These are phyloP conservation scores for Borovskyia barvae DNA, from an alignment of 208 protist species.

Conservation along the genomic window DNA sequence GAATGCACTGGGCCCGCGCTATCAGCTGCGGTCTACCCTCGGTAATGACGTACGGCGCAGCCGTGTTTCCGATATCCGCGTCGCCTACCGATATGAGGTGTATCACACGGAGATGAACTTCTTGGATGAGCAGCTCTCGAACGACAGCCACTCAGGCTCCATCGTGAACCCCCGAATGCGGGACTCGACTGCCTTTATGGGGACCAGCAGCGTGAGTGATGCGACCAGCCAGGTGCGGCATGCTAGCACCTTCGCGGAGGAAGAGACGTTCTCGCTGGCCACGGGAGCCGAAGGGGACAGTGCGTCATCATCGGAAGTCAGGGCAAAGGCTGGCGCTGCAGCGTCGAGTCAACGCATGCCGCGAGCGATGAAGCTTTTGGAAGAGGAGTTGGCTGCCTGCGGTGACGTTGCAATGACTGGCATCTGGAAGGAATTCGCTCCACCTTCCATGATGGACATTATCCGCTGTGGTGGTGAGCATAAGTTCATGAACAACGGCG, in stretches of 20 bases:
- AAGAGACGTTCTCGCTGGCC: too few species aligned
- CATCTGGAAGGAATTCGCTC: neutral
- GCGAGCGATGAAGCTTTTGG: conserved; percentile 65
- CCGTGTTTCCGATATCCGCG: conserved; percentile 96
- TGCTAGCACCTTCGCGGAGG: neutral
- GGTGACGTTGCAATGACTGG: conserved; percentile 31
- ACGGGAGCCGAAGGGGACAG: too few species aligned
- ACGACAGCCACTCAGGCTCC: neutral
- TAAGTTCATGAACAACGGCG: neutral
- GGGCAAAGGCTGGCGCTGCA: neutral
- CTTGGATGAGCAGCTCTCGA: conserved; percentile 69
- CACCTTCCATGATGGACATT: too few species aligned
- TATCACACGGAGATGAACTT: conserved; percentile 91
- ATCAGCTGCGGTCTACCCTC: conserved; percentile 80
- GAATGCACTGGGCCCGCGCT: conserved; percentile 92
- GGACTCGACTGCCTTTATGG: too few species aligned
- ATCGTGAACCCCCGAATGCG: neutral
- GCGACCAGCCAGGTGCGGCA: too few species aligned
- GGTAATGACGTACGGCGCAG: conserved; percentile 94
- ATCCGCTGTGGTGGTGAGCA: neutral
- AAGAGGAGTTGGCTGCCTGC: conserved; percentile 71
- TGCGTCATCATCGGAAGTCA: too few species aligned
- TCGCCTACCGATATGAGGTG: conserved; percentile 93
- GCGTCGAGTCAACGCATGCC: conserved; percentile 43
- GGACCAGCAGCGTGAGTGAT: too few species aligned